These are phyloP conservation scores for Ceratocystis diversiconidia DNA, from an alignment of 2,329 filamentous ascomycete genomes.

Conservation along the genomic window DNA sequence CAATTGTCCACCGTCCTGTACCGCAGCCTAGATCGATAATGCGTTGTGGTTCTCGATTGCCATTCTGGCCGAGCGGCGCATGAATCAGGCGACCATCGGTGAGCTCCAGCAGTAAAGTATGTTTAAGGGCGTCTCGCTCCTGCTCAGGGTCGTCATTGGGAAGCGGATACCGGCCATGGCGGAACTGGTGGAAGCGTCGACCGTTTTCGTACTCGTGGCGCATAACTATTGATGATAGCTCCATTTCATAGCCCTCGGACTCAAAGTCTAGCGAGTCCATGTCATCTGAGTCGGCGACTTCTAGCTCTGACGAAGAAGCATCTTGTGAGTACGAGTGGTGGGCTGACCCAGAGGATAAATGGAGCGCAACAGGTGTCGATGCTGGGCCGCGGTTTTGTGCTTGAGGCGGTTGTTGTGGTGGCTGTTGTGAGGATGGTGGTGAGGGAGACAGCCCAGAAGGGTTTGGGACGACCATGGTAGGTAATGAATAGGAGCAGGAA, in stretches of 20 bases:
- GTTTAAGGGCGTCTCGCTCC: slow-evolving; percentile 32
- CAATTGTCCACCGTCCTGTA: slow-evolving; percentile 40
- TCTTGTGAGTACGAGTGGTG: slow-evolving; percentile 3
- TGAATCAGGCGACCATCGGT: slow-evolving; percentile 29
- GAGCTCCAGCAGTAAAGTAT: slow-evolving; percentile 33
- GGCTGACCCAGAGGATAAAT: not conserved
- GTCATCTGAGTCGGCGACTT: slow-evolving; percentile 14
- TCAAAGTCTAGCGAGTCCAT: slow-evolving; percentile 20
- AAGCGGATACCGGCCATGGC: slow-evolving; percentile 32
- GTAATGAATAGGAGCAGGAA: not conserved
- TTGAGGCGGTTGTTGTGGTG: not conserved
- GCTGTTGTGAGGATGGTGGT: not conserved
- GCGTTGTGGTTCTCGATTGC: slow-evolving; percentile 24
- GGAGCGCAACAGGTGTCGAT: slow-evolving; percentile 6
- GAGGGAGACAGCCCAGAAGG: not conserved
- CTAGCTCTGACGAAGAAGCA: slow-evolving; percentile 7
- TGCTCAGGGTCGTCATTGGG: slow-evolving; percentile 35
- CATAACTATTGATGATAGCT: slow-evolving; percentile 16
- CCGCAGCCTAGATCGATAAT: slow-evolving; percentile 38
- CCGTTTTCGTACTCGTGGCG: slow-evolving; percentile 18
- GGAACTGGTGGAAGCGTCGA: slow-evolving; percentile 31
- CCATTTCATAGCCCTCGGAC: slow-evolving; percentile 24
- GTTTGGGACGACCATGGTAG: not conserved
- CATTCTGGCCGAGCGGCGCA: slow-evolving; percentile 27
- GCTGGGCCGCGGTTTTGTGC: not conserved